These are phyloP conservation scores for Xylona heveae DNA, from an alignment of 495 filamentous ascomycete species.

Conservation along the genomic window DNA sequence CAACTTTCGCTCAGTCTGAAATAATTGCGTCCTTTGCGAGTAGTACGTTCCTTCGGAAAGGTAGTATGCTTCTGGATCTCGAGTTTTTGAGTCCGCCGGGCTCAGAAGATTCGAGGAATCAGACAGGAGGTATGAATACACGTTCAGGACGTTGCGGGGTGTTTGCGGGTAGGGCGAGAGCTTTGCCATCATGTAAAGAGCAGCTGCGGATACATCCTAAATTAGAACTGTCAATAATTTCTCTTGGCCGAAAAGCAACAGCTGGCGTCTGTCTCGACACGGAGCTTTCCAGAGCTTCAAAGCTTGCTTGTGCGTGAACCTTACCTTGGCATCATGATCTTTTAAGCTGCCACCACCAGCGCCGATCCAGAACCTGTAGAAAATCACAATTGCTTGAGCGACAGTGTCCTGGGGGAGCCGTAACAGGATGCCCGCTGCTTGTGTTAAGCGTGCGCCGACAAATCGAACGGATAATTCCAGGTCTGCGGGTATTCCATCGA, in stretches of 20 bases:
- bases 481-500: conserved; percentile 52
- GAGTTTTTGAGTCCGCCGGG: conserved; percentile 15
- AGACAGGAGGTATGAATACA: conserved; percentile 66
- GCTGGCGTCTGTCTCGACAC: background rate
- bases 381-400: conserved; percentile 69
- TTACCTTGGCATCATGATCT: conserved; percentile 33
- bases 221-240: conserved; percentile 5
- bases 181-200: conserved; percentile 69
- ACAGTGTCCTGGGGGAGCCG: conserved; percentile 76
- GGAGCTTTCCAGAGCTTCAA: too few relatives aligned
- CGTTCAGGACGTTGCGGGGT: conserved; percentile 59
- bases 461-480: conserved; percentile 53
- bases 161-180: conserved; percentile 54
- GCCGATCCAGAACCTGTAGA: conserved; percentile 71
- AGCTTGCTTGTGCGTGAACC: background rate
- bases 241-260: background rate
- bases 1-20: conserved; percentile 51
- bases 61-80: conserved; percentile 37
- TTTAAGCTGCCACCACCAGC: conserved; percentile 39
- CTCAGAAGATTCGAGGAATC: conserved; percentile 35
- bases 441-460: conserved; percentile 55
- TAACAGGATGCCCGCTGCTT: conserved; percentile 70
- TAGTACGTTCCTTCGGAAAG: conserved; percentile 56
- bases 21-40: conserved; percentile 32
- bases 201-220: conserved; percentile 63